Base-by-base conservation (phyloP, 768 basidiomycete species). In the Trametes punicea region DNA sequence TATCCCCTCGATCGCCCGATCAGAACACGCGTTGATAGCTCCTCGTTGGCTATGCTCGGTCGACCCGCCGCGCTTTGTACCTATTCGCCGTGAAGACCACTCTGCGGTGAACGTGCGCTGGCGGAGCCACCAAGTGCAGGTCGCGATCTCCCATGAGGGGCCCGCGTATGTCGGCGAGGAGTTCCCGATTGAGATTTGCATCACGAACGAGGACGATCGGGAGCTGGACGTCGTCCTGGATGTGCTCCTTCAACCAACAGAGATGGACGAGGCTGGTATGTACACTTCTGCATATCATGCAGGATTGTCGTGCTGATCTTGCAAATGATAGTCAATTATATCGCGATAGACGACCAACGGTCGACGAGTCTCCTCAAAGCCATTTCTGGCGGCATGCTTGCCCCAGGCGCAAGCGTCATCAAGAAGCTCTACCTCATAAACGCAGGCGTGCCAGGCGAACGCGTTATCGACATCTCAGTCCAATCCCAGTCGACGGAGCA, bases 161-260 rank as follows among this genome's bases (percentile, higher is more conserved):
- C 88, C 89, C 0, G 92, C 91, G 1, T 90, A 87, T 67, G 69
- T 96, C 31, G 85, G 89, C 59, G 95, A 97, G 68, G 77, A 80
- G 41, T 90, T 88, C 64, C 85, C 88, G 0, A 85, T 98, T 62
- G 66, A 68, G 10, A 74, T 98, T 38, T 76, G 82, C 42, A 76
- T 96, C 13, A 80, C 73, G 4, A 97, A 94, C 65, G 65, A 73
- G 4, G 93, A 97, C 66, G 80, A 81, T 42, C 75, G 83, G 18
- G 77, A 84, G 23, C 70, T 98, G 10, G 83, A 89, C 15, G 71
- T 91, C 11, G 72, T 77, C 4, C 73, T 93, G 9, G 89, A 93
- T 52, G 79, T 90, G 4, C 74, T 96, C 54, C 70, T 98, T 30
- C 91, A 92, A 51, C 93, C 93, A 1, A 79, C 82, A 2, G 89